A percentile compares a stretch with the other conserved stretches of the same genome.
phyloP scores from a whole-genome alignment of 192 early-diverging fungal species.

The Mortierella alpina region DNA sequence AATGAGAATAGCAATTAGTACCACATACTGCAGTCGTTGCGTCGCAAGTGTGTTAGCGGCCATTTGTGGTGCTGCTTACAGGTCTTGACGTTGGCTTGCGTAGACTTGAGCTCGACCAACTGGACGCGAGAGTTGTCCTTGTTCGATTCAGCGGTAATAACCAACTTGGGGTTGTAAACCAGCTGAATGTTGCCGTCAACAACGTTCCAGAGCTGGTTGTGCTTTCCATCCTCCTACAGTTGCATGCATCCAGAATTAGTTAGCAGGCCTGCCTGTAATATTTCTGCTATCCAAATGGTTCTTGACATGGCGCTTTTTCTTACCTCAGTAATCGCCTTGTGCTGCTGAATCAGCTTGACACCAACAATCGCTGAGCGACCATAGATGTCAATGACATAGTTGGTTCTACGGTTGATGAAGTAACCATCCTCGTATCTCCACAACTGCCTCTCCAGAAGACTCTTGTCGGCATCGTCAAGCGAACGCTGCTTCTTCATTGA shows the following conservation, averaged over 20 bases:
- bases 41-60: neutral
- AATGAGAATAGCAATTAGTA: neutral
- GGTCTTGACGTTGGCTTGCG: slow-evolving; percentile 8
- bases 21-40: neutral
- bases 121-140: slow-evolving; percentile 47
- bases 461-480: slow-evolving; percentile 35
- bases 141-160: slow-evolving; percentile 34
- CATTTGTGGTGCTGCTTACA: slow-evolving; percentile 6
- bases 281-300: neutral
- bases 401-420: slow-evolving; percentile 48
- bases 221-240: slow-evolving; percentile 25
- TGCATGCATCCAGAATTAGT: neutral
- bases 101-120: slow-evolving; percentile 43
- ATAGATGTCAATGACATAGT: slow-evolving; percentile 47
- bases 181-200: slow-evolving; percentile 44
- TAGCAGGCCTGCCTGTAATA: neutral
- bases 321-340: slow-evolving; percentile 42
- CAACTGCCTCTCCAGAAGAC: slow-evolving; percentile 34
- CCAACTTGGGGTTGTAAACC: slow-evolving; percentile 33
- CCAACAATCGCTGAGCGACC: slow-evolving; percentile 46
- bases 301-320: neutral
- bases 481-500: slow-evolving; percentile 53
- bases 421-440: slow-evolving; percentile 53
- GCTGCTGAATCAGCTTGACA: slow-evolving; percentile 51
- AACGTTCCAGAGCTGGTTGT: slow-evolving; percentile 47